Evolutionary conservation across 257 asterid species (phyloP).

Genomic region (Salvia splendens): DNA sequence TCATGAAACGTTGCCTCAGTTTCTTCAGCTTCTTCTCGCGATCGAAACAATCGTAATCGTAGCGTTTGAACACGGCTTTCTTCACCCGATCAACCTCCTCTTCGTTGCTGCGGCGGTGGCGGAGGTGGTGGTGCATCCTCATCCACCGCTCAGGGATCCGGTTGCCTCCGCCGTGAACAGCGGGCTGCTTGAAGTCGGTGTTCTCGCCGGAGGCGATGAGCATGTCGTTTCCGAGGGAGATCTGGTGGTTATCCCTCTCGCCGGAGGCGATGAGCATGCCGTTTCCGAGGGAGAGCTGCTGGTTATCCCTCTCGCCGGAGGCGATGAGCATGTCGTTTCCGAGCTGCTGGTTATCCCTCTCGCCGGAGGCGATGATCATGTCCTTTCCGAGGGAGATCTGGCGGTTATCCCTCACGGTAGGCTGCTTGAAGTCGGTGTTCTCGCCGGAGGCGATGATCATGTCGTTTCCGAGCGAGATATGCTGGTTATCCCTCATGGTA

Average conservation of each 20-base stretch:
- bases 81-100: constrained; percentile 30
- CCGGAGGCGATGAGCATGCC: constrained; percentile 47
- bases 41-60: constrained; percentile 9
- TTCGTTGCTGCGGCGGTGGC: constrained; percentile 32
- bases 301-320: constrained; percentile 23
- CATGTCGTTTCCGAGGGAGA: constrained; percentile 53
- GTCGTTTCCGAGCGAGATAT: constrained; percentile 48
- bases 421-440: constrained; percentile 40
- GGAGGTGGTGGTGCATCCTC: constrained; percentile 38
- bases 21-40: constrained; percentile 31
- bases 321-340: constrained; percentile 48
- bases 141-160: constrained; percentile 39
- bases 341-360: too few relatives aligned
- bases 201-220: constrained; percentile 42
- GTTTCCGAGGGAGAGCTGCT: constrained; percentile 40
- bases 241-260: neutral
- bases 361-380: constrained; percentile 42
- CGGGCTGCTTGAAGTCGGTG: constrained; percentile 38
- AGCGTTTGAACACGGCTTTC: constrained; percentile 24
- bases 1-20: constrained; percentile 33
- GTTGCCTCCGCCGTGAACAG: constrained; percentile 27
- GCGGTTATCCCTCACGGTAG: neutral
- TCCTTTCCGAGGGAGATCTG: constrained; percentile 47
- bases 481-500: constrained; percentile 25
- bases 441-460: constrained; percentile 45